Evolutionary conservation across 75 land plant species (phyloP).

Genomic region (Selaginella moellendorffii): DNA sequence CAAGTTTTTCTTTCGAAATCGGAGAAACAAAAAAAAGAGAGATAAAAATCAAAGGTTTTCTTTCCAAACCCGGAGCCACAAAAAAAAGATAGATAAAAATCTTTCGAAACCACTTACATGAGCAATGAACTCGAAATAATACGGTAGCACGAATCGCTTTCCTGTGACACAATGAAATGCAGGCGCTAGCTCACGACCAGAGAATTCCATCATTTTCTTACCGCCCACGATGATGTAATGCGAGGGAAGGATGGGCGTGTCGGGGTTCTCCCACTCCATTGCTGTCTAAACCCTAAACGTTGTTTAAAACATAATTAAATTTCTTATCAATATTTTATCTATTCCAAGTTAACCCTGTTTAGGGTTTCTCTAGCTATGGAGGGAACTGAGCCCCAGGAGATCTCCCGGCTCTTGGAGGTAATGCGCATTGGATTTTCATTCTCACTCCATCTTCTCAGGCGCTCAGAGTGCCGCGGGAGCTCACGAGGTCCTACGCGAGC

Average conservation of each 20-base stretch:
- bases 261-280: slow-evolving; percentile 71
- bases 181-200: neutral
- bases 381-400: no score
- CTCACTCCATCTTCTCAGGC: no score
- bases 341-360: no score
- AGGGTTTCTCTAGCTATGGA: no score
- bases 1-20: neutral
- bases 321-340: no score
- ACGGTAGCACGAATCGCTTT: slow-evolving; percentile 73
- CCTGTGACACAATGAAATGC: slow-evolving; percentile 32
- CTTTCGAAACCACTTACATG: slow-evolving; percentile 32
- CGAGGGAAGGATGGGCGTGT: slow-evolving; percentile 39
- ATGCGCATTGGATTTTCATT: no score
- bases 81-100: neutral
- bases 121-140: slow-evolving; percentile 86
- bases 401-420: no score
- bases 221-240: slow-evolving; percentile 61
- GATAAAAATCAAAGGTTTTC: neutral
- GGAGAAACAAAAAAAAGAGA: no score
- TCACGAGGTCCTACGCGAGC: slow-evolving; percentile 9
- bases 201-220: slow-evolving; percentile 16
- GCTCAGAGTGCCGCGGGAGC: slow-evolving; percentile 13
- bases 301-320: no score
- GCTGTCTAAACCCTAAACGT: neutral
- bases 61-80: neutral